Percentiles rank a stretch among this genome's conserved stretches.
Evolutionary conservation across 176 grass and related monocot genomes (phyloP).

Genomic region (Hyparrhenia diplandra): DNA sequence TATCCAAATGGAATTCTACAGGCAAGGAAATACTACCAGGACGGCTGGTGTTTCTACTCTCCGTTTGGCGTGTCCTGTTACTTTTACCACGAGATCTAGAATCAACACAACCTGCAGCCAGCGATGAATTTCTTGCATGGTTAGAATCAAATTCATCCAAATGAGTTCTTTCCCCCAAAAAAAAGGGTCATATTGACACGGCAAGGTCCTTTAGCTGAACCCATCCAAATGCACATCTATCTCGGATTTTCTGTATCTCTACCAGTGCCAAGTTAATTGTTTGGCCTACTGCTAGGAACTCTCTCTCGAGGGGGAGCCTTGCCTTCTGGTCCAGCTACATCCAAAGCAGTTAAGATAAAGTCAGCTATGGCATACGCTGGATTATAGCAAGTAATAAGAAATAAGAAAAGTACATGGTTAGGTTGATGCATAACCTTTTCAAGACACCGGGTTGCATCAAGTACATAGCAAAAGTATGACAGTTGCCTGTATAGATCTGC

Average conservation of each 20-base stretch:
- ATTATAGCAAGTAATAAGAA: slow-evolving; percentile 14
- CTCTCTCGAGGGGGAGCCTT: slow-evolving; percentile 53
- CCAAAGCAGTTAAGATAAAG: slow-evolving; percentile 24
- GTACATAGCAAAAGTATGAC: slow-evolving; percentile 83
- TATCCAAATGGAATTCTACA: not conserved
- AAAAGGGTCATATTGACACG: slow-evolving; percentile 52
- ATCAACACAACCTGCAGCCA: not conserved
- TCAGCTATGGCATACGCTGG: not conserved
- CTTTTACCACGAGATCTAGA: not conserved
- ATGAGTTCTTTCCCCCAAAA: not conserved
- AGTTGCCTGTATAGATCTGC: slow-evolving; percentile 86
- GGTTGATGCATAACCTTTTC: slow-evolving; percentile 63
- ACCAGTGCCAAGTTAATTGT: slow-evolving; percentile 45
- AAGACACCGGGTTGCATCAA: slow-evolving; percentile 66
- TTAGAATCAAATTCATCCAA: slow-evolving; percentile 27
- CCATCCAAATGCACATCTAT: slow-evolving; percentile 85
- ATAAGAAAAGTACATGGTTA: not conserved
- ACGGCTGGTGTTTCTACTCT: not conserved
- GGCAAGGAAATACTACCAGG: not conserved
- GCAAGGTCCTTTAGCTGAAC: slow-evolving; percentile 63
- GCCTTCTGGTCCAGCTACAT: slow-evolving; percentile 76
- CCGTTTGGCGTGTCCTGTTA: not conserved
- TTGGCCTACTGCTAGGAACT: slow-evolving; percentile 52
- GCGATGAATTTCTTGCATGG: not conserved
- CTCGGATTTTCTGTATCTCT: slow-evolving; percentile 73